phyloP scores from a whole-genome alignment of 495 filamentous ascomycete genomes.

The Penicillium coffeae region DNA sequence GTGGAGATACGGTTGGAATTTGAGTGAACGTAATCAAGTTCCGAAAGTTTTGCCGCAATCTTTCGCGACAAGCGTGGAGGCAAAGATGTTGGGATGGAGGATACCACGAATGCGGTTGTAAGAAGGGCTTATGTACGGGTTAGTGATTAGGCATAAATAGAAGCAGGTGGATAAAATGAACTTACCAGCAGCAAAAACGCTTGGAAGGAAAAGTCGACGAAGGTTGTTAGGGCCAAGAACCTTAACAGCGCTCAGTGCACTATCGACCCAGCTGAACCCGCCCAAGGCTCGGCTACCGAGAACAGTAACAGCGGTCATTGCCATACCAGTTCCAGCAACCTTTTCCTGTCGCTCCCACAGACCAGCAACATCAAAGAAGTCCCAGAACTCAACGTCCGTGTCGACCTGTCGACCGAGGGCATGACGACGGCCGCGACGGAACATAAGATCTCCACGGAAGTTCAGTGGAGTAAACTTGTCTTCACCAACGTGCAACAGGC shows the following conservation, averaged over 20 bases:
- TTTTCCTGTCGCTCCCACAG: constrained; percentile 92
- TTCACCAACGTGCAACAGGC: constrained; percentile 77
- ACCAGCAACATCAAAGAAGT: constrained; percentile 84
- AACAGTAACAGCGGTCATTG: constrained; percentile 85
- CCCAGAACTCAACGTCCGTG: constrained; percentile 79
- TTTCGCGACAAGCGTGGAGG: constrained; percentile 83
- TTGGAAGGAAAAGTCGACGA: constrained; percentile 75
- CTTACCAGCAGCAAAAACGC: constrained; percentile 73
- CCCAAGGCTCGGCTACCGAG: constrained; percentile 77
- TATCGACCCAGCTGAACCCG: constrained; percentile 84
- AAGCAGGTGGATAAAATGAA: constrained; percentile 11
- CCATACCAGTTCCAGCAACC: constrained; percentile 85
- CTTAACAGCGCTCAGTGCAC: constrained; percentile 71
- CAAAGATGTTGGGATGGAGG: constrained; percentile 81
- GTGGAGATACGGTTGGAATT: constrained; percentile 79
- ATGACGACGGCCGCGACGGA: constrained; percentile 69
- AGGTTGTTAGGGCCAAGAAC: constrained; percentile 81
- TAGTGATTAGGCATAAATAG: constrained; percentile 26
- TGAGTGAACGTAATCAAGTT: constrained; percentile 86
- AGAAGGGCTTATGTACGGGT: constrained; percentile 54
- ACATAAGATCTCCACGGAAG: constrained; percentile 91
- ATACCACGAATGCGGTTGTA: constrained; percentile 72
- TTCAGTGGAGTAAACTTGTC: constrained; percentile 77
- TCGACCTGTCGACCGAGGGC: constrained; percentile 78
- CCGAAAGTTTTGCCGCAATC: constrained; percentile 69